Base-by-base conservation (phyloP, 139 green algal species). In the Ettlia oleoabundans region DNA sequence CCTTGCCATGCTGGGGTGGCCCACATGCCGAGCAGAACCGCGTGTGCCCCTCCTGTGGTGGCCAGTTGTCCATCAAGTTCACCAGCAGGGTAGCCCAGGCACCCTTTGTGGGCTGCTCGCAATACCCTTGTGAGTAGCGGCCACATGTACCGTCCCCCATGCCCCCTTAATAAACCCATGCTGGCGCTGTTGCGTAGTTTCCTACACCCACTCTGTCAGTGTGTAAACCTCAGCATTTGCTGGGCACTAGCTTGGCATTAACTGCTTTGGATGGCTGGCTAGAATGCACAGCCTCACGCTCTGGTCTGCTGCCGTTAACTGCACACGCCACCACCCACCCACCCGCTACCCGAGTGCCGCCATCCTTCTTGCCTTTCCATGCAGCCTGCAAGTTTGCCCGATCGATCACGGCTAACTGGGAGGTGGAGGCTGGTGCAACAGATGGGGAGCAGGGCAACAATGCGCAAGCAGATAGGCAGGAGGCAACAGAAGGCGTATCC, bases 61-160 rank as follows among this genome's bases (percentile, higher is more conserved):
- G 47, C 63, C 76, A 47, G 26, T 66, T 87, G 6, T 84, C 78
- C 28, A 30, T 87, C 55, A 87, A 87, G 66, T 58, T 87, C 24
- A 68, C 61, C 58, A n/a, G 38, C 58, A 71, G 66, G 35, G 30
- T 65, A 4, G 43, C 21, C 58, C 47, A 33, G 32, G 33, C 40
- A 8, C 72, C 81, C 38, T 93, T 93, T 68, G 87, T 93, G 43
- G 88, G 90, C 40, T 94, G 91, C 88, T 85, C 69, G 64, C 71
- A 79, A 24, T 93, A 92, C 53, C 84, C 86, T n/a, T 9, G 30
- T 78, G 32, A 2, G 38, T 35, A 4, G 1, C 15, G 33, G 28
- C 15, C 64, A 21, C 4, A 4, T 24, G 30, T 15, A 5, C 9
- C 64, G 30, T 10, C 33, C 33, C 28, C 5, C 33, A 35, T n/a